phyloP scores from a whole-genome alignment of 2,329 filamentous ascomycete genomes.

The Colletotrichum costaricense region DNA sequence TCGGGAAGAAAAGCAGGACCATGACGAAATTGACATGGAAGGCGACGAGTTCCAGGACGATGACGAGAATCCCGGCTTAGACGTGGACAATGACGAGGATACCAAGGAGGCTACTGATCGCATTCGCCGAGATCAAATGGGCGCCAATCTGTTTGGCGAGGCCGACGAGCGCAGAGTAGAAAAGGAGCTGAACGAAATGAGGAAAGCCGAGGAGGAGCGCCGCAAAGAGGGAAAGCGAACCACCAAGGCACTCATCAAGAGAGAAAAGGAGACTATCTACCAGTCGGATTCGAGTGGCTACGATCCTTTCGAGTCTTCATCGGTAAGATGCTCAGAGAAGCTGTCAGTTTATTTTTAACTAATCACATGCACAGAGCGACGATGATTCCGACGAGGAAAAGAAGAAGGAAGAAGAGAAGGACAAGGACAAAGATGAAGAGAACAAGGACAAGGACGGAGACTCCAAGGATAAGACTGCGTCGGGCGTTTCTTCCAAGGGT shows the following conservation, averaged over 20 bases:
- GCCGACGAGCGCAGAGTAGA: conserved; percentile 79
- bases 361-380: conserved; percentile 55
- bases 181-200: conserved; percentile 76
- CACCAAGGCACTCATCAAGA: conserved; percentile 83
- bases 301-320: conserved; percentile 50
- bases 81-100: conserved; percentile 85
- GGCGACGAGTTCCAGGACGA: conserved; percentile 88
- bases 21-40: conserved; percentile 75
- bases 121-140: conserved; percentile 84
- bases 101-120: conserved; percentile 77
- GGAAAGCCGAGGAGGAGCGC: conserved; percentile 75
- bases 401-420: conserved; percentile 43
- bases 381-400: conserved; percentile 54
- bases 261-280: conserved; percentile 89
- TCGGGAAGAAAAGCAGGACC: conserved; percentile 74
- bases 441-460: conserved; percentile 72
- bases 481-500: conserved; percentile 75
- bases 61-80: conserved; percentile 81
- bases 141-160: conserved; percentile 83
- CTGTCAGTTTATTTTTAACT: conserved; percentile 21
- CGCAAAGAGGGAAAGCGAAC: conserved; percentile 81
- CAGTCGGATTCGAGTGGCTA: conserved; percentile 72
- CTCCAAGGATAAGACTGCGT: conserved; percentile 63
- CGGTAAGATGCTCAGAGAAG: conserved; percentile 40
- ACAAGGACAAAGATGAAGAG: conserved; percentile 61